Percentiles rank a stretch among this genome's conserved stretches.
phyloP scores from a whole-genome alignment of 345 rosid species.

The Reutealis trisperma region DNA sequence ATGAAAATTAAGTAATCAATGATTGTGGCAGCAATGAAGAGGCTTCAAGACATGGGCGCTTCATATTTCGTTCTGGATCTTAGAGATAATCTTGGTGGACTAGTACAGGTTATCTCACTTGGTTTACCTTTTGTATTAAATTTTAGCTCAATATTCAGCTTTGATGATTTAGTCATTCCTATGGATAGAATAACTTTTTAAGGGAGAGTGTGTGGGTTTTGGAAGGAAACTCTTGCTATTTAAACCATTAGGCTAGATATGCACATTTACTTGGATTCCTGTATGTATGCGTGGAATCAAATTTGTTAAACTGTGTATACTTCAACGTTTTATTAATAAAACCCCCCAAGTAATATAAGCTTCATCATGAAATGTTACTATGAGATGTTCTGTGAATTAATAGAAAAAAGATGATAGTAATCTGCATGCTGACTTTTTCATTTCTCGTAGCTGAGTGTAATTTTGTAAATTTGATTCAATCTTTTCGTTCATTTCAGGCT shows the following conservation, averaged over 20 bases:
- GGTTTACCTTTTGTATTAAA: neutral
- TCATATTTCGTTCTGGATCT: conserved; percentile 84
- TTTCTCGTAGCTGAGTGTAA: neutral
- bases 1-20: conserved; percentile 2
- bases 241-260: too few relatives aligned
- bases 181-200: neutral
- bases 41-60: conserved; percentile 89
- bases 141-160: neutral
- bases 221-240: neutral
- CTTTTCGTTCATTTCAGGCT: conserved; percentile 58
- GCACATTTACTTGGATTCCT: too few relatives aligned
- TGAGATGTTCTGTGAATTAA: neutral
- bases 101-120: conserved; percentile 62
- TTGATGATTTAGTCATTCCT: neutral
- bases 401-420: neutral
- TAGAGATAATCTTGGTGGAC: conserved; percentile 96
- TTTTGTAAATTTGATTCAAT: conserved; percentile 10
- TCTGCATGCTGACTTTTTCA: neutral
- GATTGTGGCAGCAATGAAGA: conserved; percentile 69
- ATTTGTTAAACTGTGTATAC: neutral
- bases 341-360: neutral
- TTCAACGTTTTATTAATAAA: neutral
- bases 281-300: too few relatives aligned
- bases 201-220: neutral
- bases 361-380: neutral